These are phyloP conservation scores for Porcisia hertigi DNA, from an alignment of 208 protist genomes.

Conservation along the genomic window DNA sequence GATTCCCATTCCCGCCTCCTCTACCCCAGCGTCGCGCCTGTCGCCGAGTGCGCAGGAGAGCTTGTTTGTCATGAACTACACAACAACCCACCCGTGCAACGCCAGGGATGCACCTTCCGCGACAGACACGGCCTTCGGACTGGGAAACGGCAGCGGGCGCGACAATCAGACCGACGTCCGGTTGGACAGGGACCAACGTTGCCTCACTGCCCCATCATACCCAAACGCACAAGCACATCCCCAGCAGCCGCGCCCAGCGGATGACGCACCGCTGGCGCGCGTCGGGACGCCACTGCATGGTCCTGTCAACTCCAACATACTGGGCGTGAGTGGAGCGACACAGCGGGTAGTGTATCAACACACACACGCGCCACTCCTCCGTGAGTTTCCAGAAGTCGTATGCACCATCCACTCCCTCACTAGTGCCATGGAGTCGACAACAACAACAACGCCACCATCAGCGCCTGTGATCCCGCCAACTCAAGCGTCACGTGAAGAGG, in stretches of 20 bases:
- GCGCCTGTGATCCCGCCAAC: neutral
- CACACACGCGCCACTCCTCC: neutral
- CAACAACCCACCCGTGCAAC: neutral
- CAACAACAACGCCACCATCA: neutral
- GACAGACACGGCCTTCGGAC: neutral
- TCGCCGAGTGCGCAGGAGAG: slow-evolving; percentile 1
- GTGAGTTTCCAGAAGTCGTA: slow-evolving; percentile 3
- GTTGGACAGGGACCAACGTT: neutral
- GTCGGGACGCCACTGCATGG: neutral
- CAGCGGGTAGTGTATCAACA: neutral
- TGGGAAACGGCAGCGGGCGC: neutral
- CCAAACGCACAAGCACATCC: neutral
- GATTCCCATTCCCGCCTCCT: neutral
- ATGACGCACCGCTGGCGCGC: neutral
- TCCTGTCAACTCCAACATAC: neutral
- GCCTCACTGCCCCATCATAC: neutral
- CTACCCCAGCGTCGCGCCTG: slow-evolving; percentile 1
- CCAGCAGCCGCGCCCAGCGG: neutral
- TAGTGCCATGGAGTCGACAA: neutral
- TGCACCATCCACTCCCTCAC: slow-evolving; percentile 20
- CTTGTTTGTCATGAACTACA: slow-evolving; percentile 1
- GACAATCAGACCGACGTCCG: neutral
- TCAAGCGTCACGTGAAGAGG: neutral
- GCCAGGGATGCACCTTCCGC: neutral
- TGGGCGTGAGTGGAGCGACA: neutral